These are phyloP conservation scores for Kurtzmaniella cleridarum DNA, from an alignment of 805 yeast genomes.

Conservation along the genomic window DNA sequence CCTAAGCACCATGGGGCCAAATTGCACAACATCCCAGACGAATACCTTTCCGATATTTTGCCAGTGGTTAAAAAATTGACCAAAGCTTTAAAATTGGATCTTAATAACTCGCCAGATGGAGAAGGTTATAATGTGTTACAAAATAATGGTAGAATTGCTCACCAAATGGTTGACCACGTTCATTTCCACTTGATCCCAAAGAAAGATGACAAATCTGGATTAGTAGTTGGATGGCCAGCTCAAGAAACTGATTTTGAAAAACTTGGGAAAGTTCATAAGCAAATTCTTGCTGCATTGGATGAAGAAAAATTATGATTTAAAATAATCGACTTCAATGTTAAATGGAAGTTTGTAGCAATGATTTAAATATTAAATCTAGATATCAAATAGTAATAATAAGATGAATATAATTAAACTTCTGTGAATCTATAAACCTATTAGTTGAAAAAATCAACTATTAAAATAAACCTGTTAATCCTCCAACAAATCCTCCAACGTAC, in stretches of 20 bases:
- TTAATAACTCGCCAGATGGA: slow-evolving; percentile 57
- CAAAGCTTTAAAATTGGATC: slow-evolving; percentile 58
- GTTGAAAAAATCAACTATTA: no score
- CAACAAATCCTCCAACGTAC: slow-evolving; percentile 43
- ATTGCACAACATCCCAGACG: slow-evolving; percentile 90
- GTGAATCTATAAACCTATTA: slow-evolving; percentile 6
- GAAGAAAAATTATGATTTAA: slow-evolving; percentile 11
- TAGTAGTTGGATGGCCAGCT: slow-evolving; percentile 94
- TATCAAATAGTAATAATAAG: not conserved
- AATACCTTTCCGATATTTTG: slow-evolving; percentile 74
- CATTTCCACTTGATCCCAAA: slow-evolving; percentile 97
- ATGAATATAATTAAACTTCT: not conserved
- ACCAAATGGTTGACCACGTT: slow-evolving; percentile 92
- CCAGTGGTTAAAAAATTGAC: slow-evolving; percentile 88
- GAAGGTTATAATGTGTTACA: slow-evolving; percentile 84
- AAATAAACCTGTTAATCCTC: slow-evolving; percentile 21
- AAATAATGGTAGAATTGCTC: slow-evolving; percentile 93
- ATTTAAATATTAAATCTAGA: no score
- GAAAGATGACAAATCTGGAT: slow-evolving; percentile 64
- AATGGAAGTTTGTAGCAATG: no score
- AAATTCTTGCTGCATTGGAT: slow-evolving; percentile 28
- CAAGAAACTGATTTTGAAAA: slow-evolving; percentile 70
- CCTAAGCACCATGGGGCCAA: slow-evolving; percentile 94
- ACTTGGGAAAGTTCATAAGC: slow-evolving; percentile 61
- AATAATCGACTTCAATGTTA: not conserved